A percentile compares a stretch with the other conserved stretches of the same genome.
These are phyloP conservation scores for Clitopilus passeckerianus DNA, from an alignment of 768 basidiomycete species.

Conservation along the genomic window DNA sequence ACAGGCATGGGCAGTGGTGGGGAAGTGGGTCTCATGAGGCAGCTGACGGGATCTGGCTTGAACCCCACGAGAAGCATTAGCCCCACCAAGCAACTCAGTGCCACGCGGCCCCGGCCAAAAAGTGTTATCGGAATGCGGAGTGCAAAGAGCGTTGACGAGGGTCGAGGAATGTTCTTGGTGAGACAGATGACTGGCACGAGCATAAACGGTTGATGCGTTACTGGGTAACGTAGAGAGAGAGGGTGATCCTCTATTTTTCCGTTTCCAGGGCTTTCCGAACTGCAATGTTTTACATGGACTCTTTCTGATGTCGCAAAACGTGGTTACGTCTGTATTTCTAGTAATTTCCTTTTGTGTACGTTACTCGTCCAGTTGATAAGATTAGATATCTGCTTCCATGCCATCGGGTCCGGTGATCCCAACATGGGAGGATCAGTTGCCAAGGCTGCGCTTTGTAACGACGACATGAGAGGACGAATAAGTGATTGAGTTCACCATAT, in stretches of 20 bases:
- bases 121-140: constrained; percentile 71
- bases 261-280: background rate
- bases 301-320: background rate
- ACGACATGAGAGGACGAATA: constrained; percentile 4
- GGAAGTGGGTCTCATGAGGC: constrained; percentile 37
- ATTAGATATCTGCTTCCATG: background rate
- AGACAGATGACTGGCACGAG: constrained; percentile 68
- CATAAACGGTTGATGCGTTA: background rate
- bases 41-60: constrained; percentile 63
- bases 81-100: constrained; percentile 66
- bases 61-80: constrained; percentile 71
- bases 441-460: background rate
- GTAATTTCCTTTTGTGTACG: background rate
- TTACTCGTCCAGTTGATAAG: background rate
- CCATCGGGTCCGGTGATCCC: background rate
- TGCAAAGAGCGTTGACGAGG: constrained; percentile 61
- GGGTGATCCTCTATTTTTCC: background rate
- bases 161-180: constrained; percentile 71
- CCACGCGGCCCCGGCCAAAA: constrained; percentile 60
- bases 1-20: constrained; percentile 51
- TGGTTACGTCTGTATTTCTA: background rate
- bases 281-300: background rate
- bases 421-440: background rate
- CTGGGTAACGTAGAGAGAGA: background rate
- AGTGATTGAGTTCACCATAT: constrained; percentile 7